phyloP scores from a whole-genome alignment of 2,329 filamentous ascomycete species.

The Arthrobotrys pseudoclavata region DNA sequence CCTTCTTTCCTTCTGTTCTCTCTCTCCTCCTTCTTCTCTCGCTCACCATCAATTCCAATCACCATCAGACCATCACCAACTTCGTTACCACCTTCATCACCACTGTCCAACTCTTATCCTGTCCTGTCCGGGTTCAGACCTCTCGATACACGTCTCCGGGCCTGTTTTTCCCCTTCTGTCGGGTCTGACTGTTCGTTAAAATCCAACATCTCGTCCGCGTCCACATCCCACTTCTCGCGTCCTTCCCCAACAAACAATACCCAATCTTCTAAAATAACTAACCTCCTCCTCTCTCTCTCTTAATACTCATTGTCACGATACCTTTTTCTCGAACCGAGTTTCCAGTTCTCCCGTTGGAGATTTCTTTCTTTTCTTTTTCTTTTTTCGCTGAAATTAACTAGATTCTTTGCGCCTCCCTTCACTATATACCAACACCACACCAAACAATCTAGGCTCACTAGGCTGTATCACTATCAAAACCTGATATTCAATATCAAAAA shows the following conservation, averaged over 20 bases:
- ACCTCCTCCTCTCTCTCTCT: not conserved
- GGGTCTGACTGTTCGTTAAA: slow-evolving; percentile 8
- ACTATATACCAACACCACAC: slow-evolving; percentile 4
- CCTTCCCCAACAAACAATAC: slow-evolving; percentile 21
- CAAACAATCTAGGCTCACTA: not conserved
- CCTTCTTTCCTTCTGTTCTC: slow-evolving; percentile 22
- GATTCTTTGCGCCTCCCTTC: slow-evolving; percentile 4
- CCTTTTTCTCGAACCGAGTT: not conserved
- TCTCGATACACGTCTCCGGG: not conserved
- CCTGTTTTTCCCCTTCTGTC: not conserved
- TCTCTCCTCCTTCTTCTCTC: slow-evolving; percentile 14
- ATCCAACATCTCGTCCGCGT: slow-evolving; percentile 38
- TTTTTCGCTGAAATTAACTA: not conserved
- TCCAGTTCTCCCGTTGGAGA: not conserved
- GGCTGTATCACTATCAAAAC: not conserved
- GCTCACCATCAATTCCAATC: slow-evolving; percentile 19
- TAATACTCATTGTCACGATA: not conserved
- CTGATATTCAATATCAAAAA: not conserved
- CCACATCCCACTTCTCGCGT: slow-evolving; percentile 58
- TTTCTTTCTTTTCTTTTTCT: not conserved
- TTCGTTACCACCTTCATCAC: not conserved
- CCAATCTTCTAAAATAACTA: not conserved
- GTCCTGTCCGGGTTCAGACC: not conserved
- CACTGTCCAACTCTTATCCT: not conserved
- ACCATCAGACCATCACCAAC: slow-evolving; percentile 16